phyloP scores from a whole-genome alignment of 805 yeast species.

The Lipomyces kockii region DNA sequence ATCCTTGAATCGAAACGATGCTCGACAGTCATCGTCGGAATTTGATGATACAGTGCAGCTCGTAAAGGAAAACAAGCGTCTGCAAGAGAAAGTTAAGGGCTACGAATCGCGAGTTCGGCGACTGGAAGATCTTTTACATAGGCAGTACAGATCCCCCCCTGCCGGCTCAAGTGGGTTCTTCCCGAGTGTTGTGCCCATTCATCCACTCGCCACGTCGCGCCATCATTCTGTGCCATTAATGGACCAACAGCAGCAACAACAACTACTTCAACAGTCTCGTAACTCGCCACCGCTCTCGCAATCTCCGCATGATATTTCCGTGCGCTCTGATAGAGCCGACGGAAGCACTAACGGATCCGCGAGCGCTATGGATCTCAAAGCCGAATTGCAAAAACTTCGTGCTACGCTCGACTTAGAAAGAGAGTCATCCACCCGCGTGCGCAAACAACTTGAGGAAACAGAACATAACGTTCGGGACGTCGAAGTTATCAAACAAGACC shows the following conservation, averaged over 20 bases:
- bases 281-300: constrained; percentile 14
- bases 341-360: not conserved
- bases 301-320: constrained; percentile 8
- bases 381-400: constrained; percentile 22
- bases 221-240: constrained; percentile 21
- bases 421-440: constrained; percentile 53
- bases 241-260: constrained; percentile 6
- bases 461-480: constrained; percentile 39
- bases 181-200: constrained; percentile 2
- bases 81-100: constrained; percentile 56
- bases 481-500: constrained; percentile 59
- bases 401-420: constrained; percentile 49
- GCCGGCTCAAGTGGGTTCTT: constrained; percentile 19
- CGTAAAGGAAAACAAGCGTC: constrained; percentile 19
- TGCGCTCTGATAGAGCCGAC: not conserved
- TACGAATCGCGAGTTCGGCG: constrained; percentile 74
- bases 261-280: not conserved
- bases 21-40: constrained; percentile 14
- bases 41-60: not conserved
- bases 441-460: constrained; percentile 42
- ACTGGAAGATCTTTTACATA: constrained; percentile 77
- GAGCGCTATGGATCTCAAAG: constrained; percentile 13
- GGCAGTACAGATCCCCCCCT: constrained; percentile 50
- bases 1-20: constrained; percentile 19
- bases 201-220: constrained; percentile 14